Evolutionary conservation across 257 asterid genomes (phyloP), one percentile per base, ranked within the genome.

Genomic region (Solanum lycopersicoides): DNA sequence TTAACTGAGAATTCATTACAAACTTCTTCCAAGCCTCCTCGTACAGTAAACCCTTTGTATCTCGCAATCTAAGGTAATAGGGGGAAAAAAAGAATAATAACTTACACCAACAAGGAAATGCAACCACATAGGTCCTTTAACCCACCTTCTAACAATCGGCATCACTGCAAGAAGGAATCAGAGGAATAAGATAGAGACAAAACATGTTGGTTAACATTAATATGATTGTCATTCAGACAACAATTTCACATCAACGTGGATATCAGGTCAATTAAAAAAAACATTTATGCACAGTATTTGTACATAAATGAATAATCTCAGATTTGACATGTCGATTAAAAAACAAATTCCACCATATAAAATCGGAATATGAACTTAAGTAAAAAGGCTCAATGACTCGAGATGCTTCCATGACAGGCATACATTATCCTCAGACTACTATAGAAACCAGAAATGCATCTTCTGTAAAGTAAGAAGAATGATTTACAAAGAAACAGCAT

Each of bases 71-170:
- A 87, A 79, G 35, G 85, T 23, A 84, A 44, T 63, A 77, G 44
- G 84, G 84, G 35, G 74, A 41, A 18, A 84, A 45, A 71, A 79
- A 71, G 25, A 34, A 21, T 15, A 69, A 86, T 69, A 56, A 91
- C 98, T 94, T 93, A 96, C 98, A 53, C 98, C 98, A 91, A 96
- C 79, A 88, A 96, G 94, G 91, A 95, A 93, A 88, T 96, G 99
- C 89, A 95, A 53, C 98, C 97, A 94, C 94, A 96, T 94, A 65
- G 98, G 98, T 88, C 98, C 99, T 94, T 89, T 94, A 87, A 95
- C 89, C 94, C 94, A 86, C 90, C 90, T 94, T 89, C 89, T 93
- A 75, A 95, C 98, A 42, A 94, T 65, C 16, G 99, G 98, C 98
- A 94, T 96, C 73, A 93, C 99, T 96, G 94, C 90, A 90, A 74